These are phyloP conservation scores for Larix kaempferi DNA, from an alignment of 75 land plant species.

Conservation along the genomic window DNA sequence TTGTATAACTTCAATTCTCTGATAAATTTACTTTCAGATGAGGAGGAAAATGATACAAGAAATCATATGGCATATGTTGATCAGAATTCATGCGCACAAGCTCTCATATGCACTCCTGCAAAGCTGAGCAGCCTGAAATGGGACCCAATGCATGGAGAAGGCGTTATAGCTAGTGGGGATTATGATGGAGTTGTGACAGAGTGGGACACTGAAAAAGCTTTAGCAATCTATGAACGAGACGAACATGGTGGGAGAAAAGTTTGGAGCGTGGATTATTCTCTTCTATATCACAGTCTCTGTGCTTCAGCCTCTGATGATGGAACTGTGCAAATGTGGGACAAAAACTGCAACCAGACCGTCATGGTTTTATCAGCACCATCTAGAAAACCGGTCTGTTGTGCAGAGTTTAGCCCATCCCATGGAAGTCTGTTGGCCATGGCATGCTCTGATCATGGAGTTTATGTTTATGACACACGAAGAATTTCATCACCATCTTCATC, in stretches of 20 bases:
- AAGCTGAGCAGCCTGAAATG: slow-evolving; percentile 79
- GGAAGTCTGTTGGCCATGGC: slow-evolving; percentile 46
- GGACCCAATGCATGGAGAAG: slow-evolving; percentile 39
- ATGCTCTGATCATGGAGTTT: slow-evolving; percentile 57
- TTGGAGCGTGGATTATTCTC: slow-evolving; percentile 70
- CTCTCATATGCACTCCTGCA: slow-evolving; percentile 69
- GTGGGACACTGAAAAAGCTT: slow-evolving; percentile 56
- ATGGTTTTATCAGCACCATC: slow-evolving; percentile 18
- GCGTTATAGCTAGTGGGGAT: slow-evolving; percentile 64
- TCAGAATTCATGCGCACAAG: background rate
- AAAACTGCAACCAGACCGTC: slow-evolving; percentile 22
- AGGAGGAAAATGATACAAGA: background rate
- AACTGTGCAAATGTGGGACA: slow-evolving; percentile 68
- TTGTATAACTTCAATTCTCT: slow-evolving; percentile 32
- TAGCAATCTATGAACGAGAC: slow-evolving; percentile 66
- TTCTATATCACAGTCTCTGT: slow-evolving; percentile 15
- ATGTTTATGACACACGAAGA: slow-evolving; percentile 54
- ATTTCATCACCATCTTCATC: slow-evolving; percentile 16
- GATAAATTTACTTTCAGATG: background rate
- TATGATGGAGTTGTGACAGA: slow-evolving; percentile 85
- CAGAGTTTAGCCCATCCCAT: slow-evolving; percentile 46
- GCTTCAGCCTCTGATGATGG: slow-evolving; percentile 87
- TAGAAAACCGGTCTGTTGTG: slow-evolving; percentile 54
- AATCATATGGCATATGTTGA: background rate
- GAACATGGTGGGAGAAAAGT: slow-evolving; percentile 74